These are phyloP conservation scores for Eucalyptus shirleyi DNA, from an alignment of 345 rosid genomes.

Conservation along the genomic window DNA sequence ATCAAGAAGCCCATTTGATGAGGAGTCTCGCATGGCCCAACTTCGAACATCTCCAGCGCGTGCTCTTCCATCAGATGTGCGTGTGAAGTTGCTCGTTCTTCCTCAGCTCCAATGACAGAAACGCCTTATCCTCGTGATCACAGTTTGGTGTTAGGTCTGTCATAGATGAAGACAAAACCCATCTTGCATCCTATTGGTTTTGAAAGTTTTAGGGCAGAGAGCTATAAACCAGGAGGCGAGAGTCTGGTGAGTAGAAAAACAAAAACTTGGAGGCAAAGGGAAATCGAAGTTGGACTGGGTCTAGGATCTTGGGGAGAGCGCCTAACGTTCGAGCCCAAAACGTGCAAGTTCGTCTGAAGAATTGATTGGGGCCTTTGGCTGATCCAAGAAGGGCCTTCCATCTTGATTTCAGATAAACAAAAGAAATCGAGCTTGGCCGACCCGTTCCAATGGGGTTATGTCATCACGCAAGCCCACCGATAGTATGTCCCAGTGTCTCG, in stretches of 20 bases:
- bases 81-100: neutral
- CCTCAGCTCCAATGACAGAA: neutral
- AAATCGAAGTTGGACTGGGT: neutral
- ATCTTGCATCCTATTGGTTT: neutral
- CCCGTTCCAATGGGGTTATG: neutral
- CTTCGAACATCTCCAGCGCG: slow-evolving; percentile 32
- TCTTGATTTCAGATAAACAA: neutral
- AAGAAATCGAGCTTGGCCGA: neutral
- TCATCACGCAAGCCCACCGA: neutral
- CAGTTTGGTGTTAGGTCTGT: neutral
- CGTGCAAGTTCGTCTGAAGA: neutral
- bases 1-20: slow-evolving; percentile 31
- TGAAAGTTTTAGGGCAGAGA: neutral
- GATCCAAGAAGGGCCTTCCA: neutral
- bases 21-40: slow-evolving; percentile 39
- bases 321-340: neutral
- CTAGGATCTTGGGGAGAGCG: neutral
- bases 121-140: neutral
- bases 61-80: neutral
- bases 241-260: neutral
- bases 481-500: neutral
- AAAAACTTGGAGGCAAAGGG: neutral
- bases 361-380: neutral
- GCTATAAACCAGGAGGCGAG: neutral
- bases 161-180: neutral